Conservation (phyloP, 2,329 filamentous ascomycete species). For the Aspergillus pseudoterreus region DNA sequence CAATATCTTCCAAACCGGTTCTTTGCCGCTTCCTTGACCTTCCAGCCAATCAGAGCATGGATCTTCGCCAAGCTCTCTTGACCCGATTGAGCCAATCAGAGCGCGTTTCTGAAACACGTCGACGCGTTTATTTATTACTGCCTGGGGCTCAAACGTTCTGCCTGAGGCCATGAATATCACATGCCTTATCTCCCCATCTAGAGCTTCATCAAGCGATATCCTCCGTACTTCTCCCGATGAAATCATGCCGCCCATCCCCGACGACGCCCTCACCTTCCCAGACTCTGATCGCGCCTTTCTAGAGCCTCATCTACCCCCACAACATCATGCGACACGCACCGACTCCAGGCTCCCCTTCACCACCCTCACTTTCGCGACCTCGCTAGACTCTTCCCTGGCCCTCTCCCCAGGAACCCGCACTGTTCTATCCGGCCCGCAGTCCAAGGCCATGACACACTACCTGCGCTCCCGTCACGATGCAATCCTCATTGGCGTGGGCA, state of each 20-base stretch:
- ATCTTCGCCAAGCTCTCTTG: too few species aligned
- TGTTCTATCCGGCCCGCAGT: slow-evolving; percentile 71
- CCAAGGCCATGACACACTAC: slow-evolving; percentile 92
- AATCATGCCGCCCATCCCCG: not conserved
- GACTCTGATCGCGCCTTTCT: slow-evolving; percentile 3
- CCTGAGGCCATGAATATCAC: not conserved
- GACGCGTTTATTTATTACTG: too few species aligned
- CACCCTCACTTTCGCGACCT: slow-evolving; percentile 84
- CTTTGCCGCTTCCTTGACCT: too few species aligned
- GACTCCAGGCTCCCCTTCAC: slow-evolving; percentile 45
- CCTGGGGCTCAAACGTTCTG: too few species aligned
- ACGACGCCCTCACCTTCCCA: slow-evolving; percentile 6
- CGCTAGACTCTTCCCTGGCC: slow-evolving; percentile 73
- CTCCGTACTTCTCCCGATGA: not conserved
- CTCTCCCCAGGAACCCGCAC: slow-evolving; percentile 72
- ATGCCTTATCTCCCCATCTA: not conserved
- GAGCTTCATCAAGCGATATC: not conserved
- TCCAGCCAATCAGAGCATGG: too few species aligned
- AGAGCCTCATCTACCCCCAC: slow-evolving; percentile 6
- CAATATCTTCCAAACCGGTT: too few species aligned
- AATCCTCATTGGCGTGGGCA: slow-evolving; percentile 81
- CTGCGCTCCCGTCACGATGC: slow-evolving; percentile 80
- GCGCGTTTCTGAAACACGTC: too few species aligned
- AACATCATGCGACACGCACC: slow-evolving; percentile 1
- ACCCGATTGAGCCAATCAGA: too few species aligned